A percentile compares a stretch with the other conserved stretches of the same genome.
Conservation (phyloP, 2,329 filamentous ascomycete species). For the Talaromyces albobiverticillius region DNA sequence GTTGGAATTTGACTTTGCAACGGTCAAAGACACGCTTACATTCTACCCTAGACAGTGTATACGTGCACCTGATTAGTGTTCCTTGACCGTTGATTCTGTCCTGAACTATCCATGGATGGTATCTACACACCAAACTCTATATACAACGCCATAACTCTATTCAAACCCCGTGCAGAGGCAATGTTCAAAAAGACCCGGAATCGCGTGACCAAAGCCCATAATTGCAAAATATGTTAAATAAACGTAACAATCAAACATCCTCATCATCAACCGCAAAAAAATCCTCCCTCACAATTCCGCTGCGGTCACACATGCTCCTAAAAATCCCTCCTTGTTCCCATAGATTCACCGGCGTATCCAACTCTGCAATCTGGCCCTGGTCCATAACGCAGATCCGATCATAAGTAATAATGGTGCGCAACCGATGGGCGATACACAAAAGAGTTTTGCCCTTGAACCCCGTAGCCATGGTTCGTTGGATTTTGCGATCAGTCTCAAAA, state of each 20-base stretch:
- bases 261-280: constrained; percentile 22
- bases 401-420: constrained; percentile 90
- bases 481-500: constrained; percentile 95
- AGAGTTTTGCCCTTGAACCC: constrained; percentile 85
- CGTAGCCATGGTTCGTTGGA: constrained; percentile 80
- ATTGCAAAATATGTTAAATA: not conserved
- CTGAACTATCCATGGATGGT: too few species aligned
- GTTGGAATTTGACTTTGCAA: too few species aligned
- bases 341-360: constrained; percentile 71
- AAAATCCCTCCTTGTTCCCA: constrained; percentile 77
- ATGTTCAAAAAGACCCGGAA: too few species aligned
- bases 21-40: too few species aligned
- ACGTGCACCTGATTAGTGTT: too few species aligned
- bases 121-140: too few species aligned
- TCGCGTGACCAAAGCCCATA: too few species aligned
- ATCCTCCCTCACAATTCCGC: constrained; percentile 62
- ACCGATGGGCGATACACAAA: constrained; percentile 85
- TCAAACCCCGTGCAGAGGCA: too few species aligned
- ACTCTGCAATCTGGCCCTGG: constrained; percentile 77
- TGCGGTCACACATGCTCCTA: constrained; percentile 82
- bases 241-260: not conserved
- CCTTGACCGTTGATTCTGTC: too few species aligned
- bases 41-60: too few species aligned
- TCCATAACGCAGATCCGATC: constrained; percentile 98
- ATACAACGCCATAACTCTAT: too few species aligned